phyloP scores from a whole-genome alignment of 768 basidiomycete genomes.

The Tricholoma saponaceum region DNA sequence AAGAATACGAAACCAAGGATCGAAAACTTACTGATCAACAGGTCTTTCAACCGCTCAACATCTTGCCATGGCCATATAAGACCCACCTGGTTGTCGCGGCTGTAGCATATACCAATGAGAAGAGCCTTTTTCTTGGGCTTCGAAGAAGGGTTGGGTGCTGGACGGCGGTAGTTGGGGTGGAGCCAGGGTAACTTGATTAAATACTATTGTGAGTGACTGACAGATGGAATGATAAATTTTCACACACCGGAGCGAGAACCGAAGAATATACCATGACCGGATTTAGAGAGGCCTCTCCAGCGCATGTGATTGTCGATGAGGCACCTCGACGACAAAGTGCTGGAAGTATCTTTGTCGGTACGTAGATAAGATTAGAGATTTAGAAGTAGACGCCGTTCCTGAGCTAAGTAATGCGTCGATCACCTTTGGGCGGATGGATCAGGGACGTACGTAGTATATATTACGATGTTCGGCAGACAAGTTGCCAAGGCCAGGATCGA shows the following conservation, averaged over 20 bases:
- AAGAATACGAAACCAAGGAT: not conserved
- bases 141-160: not conserved
- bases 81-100: not conserved
- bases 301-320: not conserved
- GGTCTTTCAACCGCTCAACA: not conserved
- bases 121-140: not conserved
- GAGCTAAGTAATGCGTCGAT: not conserved
- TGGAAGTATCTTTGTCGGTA: not conserved
- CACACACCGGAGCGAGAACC: not conserved
- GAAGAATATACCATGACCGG: not conserved
- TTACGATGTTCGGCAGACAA: too few species aligned
- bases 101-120: slow-evolving; percentile 1
- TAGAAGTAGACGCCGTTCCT: not conserved
- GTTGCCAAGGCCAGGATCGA: too few species aligned
- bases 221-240: not conserved
- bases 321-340: not conserved
- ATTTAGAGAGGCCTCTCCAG: not conserved
- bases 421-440: not conserved
- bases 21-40: not conserved
- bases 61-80: not conserved
- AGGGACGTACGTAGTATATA: not conserved
- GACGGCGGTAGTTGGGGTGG: not conserved
- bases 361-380: not conserved
- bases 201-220: not conserved
- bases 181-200: not conserved